Base-by-base conservation (phyloP, 192 early-diverging fungal genomes). In the Radiomyces spectabilis region DNA sequence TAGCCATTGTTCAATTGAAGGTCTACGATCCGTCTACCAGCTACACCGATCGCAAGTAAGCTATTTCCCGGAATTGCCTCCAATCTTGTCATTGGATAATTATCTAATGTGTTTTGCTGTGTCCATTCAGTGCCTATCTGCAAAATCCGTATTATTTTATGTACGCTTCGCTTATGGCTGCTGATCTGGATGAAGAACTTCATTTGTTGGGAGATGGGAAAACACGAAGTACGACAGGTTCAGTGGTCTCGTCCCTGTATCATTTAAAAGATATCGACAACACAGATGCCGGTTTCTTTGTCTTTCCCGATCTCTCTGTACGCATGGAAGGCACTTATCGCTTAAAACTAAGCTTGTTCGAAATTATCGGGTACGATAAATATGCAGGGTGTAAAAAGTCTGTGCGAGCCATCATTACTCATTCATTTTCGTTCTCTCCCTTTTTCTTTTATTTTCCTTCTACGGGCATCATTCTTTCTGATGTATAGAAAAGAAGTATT, bases 121-220 rank as follows among this genome's bases (percentile, higher is more conserved):
- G n/a, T 61, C 46, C 27, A 19, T 67, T 19, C 6, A 72, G 67
- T 39, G 40, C 61, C 13, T 75, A 74, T 57, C 63, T 80, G 24
- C 84, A 87, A 53, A 94, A 94, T 60, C 93, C 95, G 6, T 94
- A 93, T 70, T 95, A 92, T 70, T 97, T 97, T 65, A 93, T 95
- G 92, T 95, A 95, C 62, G 93, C 91, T 1, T 92, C 93, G 3
- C 68, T 97, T 34, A 85, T 95, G 68, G 81, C 83, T 31, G 81
- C 84, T 30, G 88, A 89, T 30, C 79, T 79, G 41, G 84, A 87
- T 40, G 83, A 91, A 57, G 91, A 97, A 63, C 69, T 94, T 9
- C 88, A 94, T 68, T 77, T 93, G 10, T 75, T 97, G 10, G 81
- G 84, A 53, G 94, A 97, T 65, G 88, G 85, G 35, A 91, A 94